Percentiles rank a stretch among this genome's conserved stretches.
Conservation (phyloP, 208 protist genomes). For the Porcisia deanei region DNA sequence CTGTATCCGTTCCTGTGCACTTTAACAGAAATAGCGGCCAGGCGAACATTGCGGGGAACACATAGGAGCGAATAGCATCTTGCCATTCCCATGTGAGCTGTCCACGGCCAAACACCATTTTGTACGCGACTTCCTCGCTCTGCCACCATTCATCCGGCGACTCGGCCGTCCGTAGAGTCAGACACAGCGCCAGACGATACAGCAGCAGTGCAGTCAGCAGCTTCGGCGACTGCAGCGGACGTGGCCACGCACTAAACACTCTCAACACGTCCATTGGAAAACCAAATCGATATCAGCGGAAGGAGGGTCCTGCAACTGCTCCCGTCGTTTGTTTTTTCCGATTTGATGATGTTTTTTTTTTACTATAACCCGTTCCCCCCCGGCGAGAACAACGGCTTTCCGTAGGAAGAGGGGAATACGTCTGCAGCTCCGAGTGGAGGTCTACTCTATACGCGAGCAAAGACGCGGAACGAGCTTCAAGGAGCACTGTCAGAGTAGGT, state of each 20-base stretch:
- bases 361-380: no score
- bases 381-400: no score
- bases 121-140: conserved; percentile 82
- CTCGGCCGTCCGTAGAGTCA: conserved; percentile 53
- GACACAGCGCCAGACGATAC: conserved; percentile 51
- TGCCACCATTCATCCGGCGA: conserved; percentile 92
- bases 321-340: neutral
- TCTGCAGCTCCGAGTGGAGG: no score
- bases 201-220: conserved; percentile 35
- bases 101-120: conserved; percentile 75
- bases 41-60: conserved; percentile 68
- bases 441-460: no score
- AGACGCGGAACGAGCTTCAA: no score
- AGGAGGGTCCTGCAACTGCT: neutral
- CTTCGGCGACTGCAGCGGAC: conserved; percentile 22
- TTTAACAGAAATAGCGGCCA: conserved; percentile 60
- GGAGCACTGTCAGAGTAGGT: no score
- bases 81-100: conserved; percentile 86
- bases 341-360: neutral
- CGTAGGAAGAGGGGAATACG: no score
- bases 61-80: conserved; percentile 66
- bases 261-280: conserved; percentile 21
- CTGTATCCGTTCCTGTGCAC: conserved; percentile 49
- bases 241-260: conserved; percentile 23
- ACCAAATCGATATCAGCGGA: no score